Evolutionary conservation across 129 eudicot species (phyloP), one percentile per base, ranked within the genome.

Genomic region (Arctium minus): DNA sequence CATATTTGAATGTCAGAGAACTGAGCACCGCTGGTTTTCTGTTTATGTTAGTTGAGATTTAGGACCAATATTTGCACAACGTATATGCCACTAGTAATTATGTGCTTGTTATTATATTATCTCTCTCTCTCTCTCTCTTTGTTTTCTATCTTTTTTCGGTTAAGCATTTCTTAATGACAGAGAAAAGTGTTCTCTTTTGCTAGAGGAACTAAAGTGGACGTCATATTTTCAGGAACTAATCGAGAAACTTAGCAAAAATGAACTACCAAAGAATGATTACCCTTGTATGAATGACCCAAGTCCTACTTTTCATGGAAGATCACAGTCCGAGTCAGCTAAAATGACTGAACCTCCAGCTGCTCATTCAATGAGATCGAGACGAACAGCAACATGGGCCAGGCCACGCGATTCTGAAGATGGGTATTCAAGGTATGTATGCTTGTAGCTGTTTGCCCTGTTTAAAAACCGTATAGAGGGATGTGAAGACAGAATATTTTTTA

Each of bases 241-340:
- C 39, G 98, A 95, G 86, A 92, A 95, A 84, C 89, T 92, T 22
- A 75, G 79, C 74, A 89, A 92, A 87, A 92, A 96, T 32, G 97
- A 92, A 84, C 89, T 95, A 10, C 87, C 98, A 18, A 91, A 85
- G 83, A 85, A 85, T 83, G 97, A 95, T 40, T 95, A 91, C 86
- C 92, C 97, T 22, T 95, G 98, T 80, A 89, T 95, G 98, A 95
- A 95, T 76, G 97, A 94, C 80, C 97, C 97, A 35, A 91, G 93
- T 86, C 94, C 97, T 74, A 86, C 92, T 71, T 85, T 91, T 73
- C 97, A 92, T 77, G 97, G 97, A 74, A 80, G 92, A 79, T 73
- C 92, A 31, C 89, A 74, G 78, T 31, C 90, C 31, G 82, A 87
- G 48, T 79, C 97, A 46, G 62, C 76, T 3, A 88, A 82, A 71